Evolutionary conservation across 192 early-diverging fungal genomes (phyloP), one percentile per base, ranked within the genome.

Genomic region (Linnemannia hyalina): DNA sequence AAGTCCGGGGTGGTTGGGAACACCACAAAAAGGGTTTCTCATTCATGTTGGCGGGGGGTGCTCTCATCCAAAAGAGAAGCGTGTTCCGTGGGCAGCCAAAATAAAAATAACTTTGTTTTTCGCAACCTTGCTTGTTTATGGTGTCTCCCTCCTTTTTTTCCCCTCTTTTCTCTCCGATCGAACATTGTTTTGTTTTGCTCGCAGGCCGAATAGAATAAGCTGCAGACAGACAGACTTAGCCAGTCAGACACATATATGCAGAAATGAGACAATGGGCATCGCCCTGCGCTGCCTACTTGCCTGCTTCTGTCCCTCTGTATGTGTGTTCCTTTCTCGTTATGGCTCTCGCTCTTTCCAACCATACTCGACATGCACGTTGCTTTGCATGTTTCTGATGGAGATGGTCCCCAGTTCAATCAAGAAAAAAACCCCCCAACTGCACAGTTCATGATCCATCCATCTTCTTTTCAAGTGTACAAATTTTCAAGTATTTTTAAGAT

Each of bases 81-180:
- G 60, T 65, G 60, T 26, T 65, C 60, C 60, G 60, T 65, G 60
- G 60, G 60, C 60, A 32, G 4, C 29, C 23, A 23, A 65, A 65
- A 65, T 65, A 65, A 65, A 65, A 65, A 65, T 65, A 65, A 65
- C 60, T 65, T 65, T 65, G 3, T 32, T 32, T 65, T 29, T 29
- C 15, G 22, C n/a, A 26, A 60, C 55, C n/a, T 65, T 65, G n/a
- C 23, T 11, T 65, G n/a, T 7, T 0, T 65, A 4, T 65, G n/a
- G n/a, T 65, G 11, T 15, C 29, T 10, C 26, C 26, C 0, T 11
- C 26, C 3, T 32, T 63, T 60, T 60, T 23, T 23, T 35, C 35
- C 1, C 35, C n/a, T 8, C 23, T 26, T n/a, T 63, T 63, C 26
- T 29, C 60, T 63, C 60, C 60, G 60, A 63, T 63, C 60, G 60